Evolutionary conservation across 2,329 filamentous ascomycete genomes (phyloP), one percentile per base, ranked within the genome.

Genomic region (Botrytis byssoidea): DNA sequence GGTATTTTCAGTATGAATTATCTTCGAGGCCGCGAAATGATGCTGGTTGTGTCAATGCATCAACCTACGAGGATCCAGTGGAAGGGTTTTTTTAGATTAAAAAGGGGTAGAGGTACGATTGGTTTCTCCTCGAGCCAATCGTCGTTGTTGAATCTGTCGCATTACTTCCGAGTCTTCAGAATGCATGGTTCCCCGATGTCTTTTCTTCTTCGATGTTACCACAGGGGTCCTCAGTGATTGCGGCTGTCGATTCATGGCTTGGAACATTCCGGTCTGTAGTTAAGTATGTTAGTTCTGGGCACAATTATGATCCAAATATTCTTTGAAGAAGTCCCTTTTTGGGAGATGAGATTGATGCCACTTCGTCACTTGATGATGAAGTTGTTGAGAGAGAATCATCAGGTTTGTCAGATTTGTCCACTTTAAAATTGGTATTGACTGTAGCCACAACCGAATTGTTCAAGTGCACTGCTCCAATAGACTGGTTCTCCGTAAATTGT

Each of bases 351-450:
- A 4, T n/a, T 35, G 59, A 51, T 32, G 65, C 7, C 37, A 42
- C 25, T 51, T 59, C 59, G 60, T 73, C 71, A 57, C 51, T 74
- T 74, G 69, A 72, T 69, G 71, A 48, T 37, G 51, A 42, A 25
- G 66, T 59, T 20, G 18, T 32, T 57, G 35, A n/a, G 35, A 29
- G 35, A 44, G 66, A 57, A 59, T n/a, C 40, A 5, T 57, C 35
- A 69, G n/a, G 55, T 25, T 59, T 57, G 37, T 57, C n/a, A 69
- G n/a, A 57, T 32, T 59, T 57, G n/a, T 57, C 37, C 48, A 69
- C n/a, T 57, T 69, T 69, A 35, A 42, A n/a, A 16, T 25, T 42
- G 37, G 35, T 29, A 29, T 42, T 35, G 46, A n/a, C 14, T 42
- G 46, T 40, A 32, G 65, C 18, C 46, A 40, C 48, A 57, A 22